Percentiles rank a stretch among this genome's conserved stretches.
phyloP scores from a whole-genome alignment of 2,329 filamentous ascomycete genomes.

The Neopestalotiopsis rosae region DNA sequence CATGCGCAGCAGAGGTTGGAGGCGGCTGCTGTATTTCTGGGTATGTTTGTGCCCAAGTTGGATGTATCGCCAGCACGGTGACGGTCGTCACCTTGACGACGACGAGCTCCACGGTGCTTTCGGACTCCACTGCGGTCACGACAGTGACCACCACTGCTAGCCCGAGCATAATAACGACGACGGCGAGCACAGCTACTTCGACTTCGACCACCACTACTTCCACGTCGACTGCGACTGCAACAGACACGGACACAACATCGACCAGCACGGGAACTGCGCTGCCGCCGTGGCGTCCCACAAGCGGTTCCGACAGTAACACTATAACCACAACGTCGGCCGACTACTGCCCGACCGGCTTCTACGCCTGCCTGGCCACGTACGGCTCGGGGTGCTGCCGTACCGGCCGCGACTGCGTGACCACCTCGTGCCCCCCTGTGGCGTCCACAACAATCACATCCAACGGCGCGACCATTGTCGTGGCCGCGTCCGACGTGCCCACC shows the following conservation, averaged over 20 bases:
- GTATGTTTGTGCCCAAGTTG: conserved; percentile 71
- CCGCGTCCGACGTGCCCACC: conserved; percentile 52
- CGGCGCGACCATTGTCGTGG: conserved; percentile 75
- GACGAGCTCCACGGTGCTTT: conserved; percentile 43
- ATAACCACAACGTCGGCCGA: conserved; percentile 36
- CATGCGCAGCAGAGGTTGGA: conserved; percentile 68
- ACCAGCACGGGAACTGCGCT: conserved; percentile 44
- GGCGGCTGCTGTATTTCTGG: conserved; percentile 80
- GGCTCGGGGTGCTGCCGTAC: conserved; percentile 87
- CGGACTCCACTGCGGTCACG: conserved; percentile 36
- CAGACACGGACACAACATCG: conserved; percentile 29
- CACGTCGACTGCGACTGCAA: conserved; percentile 28
- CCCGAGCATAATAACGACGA: conserved; percentile 32
- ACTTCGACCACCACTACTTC: conserved; percentile 37
- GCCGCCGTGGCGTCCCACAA: conserved; percentile 37
- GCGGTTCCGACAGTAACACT: conserved; percentile 41
- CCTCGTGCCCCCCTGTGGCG: conserved; percentile 70
- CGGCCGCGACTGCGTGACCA: conserved; percentile 81
- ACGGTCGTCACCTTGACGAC: conserved; percentile 44
- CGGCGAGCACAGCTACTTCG: conserved; percentile 29
- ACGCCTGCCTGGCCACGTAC: conserved; percentile 84
- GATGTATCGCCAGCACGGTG: conserved; percentile 58
- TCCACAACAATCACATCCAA: conserved; percentile 70
- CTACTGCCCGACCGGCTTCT: conserved; percentile 87
- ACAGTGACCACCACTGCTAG: conserved; percentile 50